A percentile compares a stretch with the other conserved stretches of the same genome.
phyloP scores from a whole-genome alignment of 495 filamentous ascomycete species.

The Aspergillus leporis region DNA sequence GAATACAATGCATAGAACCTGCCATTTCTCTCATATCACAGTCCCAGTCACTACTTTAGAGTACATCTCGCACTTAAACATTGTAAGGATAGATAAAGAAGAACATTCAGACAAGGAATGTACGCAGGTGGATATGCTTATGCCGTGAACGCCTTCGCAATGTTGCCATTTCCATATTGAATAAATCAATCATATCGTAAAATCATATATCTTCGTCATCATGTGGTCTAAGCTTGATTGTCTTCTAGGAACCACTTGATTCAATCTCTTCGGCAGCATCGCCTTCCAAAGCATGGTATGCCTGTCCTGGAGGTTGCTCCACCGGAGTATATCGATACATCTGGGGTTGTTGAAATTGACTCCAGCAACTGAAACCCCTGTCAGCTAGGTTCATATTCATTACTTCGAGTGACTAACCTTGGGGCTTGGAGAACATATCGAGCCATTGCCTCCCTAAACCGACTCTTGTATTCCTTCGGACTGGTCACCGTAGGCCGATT shows the following conservation, averaged over 20 bases:
- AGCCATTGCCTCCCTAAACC: conserved; percentile 96
- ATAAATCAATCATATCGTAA: conserved; percentile 7
- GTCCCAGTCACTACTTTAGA: neutral
- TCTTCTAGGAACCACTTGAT: conserved; percentile 6
- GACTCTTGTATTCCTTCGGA: conserved; percentile 94
- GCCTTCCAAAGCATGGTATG: conserved; percentile 21
- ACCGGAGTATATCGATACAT: conserved; percentile 42
- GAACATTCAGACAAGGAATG: neutral
- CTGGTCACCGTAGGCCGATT: conserved; percentile 95
- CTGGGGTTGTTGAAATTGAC: conserved; percentile 62
- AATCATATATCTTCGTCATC: conserved; percentile 13
- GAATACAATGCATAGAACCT: neutral
- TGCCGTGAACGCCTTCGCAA: neutral
- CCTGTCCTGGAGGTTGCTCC: conserved; percentile 30
- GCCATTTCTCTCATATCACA: neutral
- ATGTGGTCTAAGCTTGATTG: neutral
- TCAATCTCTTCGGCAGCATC: conserved; percentile 28
- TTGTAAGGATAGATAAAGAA: neutral
- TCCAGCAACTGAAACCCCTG: conserved; percentile 59
- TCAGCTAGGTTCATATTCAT: conserved; percentile 5
- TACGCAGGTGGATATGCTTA: neutral
- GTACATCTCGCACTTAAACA: neutral
- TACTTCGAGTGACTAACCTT: conserved; percentile 42
- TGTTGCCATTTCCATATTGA: neutral
- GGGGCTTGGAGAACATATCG: conserved; percentile 79